Conservation (phyloP, 73 alveolate species). For the Paramecium tetraurelia region DNA sequence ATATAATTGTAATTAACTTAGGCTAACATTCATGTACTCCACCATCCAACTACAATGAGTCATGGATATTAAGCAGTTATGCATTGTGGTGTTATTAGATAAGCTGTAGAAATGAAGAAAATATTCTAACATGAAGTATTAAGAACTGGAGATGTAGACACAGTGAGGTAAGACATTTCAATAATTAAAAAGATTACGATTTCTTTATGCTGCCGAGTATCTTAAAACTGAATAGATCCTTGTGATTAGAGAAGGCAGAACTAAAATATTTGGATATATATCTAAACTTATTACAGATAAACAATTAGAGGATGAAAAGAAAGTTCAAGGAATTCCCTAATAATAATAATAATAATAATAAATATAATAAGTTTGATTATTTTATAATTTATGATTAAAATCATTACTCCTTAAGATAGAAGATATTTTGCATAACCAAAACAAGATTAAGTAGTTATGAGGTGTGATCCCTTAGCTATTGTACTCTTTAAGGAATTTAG, state of each 20-base stretch:
- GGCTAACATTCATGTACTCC: constrained; percentile 94
- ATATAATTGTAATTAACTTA: neutral
- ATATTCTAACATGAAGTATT: neutral
- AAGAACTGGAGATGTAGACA: constrained; percentile 25
- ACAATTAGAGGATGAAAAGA: neutral
- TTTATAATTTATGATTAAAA: neutral
- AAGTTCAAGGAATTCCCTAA: neutral
- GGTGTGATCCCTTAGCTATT: neutral
- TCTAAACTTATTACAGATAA: constrained; percentile 13
- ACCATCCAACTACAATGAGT: constrained; percentile 95
- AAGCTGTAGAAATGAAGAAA: constrained; percentile 45
- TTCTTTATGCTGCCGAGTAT: constrained; percentile 46
- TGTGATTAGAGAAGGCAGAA: constrained; percentile 44
- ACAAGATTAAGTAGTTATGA: neutral
- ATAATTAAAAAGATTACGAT: neutral
- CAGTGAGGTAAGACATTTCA: neutral
- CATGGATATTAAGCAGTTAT: constrained; percentile 32
- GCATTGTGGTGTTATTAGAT: constrained; percentile 55
- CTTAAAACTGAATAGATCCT: constrained; percentile 28
- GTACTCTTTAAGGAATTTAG: neutral
- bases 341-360: neutral
- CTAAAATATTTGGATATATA: constrained; percentile 32
- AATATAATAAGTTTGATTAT: neutral
- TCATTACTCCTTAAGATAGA: neutral
- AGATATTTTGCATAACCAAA: neutral